These are phyloP conservation scores for Soucietia sequanensis DNA, from an alignment of 805 yeast species.

Conservation along the genomic window DNA sequence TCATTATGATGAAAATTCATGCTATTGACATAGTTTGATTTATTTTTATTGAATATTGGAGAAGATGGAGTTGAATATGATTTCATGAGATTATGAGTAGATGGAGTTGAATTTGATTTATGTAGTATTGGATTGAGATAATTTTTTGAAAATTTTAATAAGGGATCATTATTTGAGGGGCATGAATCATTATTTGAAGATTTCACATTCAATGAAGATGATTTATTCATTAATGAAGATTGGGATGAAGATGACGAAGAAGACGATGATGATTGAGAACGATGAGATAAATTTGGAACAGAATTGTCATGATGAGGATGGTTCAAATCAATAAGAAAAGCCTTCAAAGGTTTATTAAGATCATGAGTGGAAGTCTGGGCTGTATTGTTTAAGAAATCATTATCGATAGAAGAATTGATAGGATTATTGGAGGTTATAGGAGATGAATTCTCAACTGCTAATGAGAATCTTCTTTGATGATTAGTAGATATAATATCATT, in stretches of 20 bases:
- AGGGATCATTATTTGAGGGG: too few relatives aligned
- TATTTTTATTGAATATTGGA: too few relatives aligned
- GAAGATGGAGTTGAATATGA: neutral
- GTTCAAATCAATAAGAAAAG: conserved; percentile 15
- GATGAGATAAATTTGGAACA: neutral
- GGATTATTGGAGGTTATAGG: too few relatives aligned
- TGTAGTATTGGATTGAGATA: too few relatives aligned
- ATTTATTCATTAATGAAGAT: conserved; percentile 1
- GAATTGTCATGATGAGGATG: neutral
- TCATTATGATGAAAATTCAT: too few relatives aligned
- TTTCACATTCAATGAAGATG: too few relatives aligned
- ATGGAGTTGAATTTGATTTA: too few relatives aligned
- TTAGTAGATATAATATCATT: too few relatives aligned
- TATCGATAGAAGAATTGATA: neutral
- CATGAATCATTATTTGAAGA: too few relatives aligned
- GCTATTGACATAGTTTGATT: too few relatives aligned
- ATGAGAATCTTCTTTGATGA: conserved; percentile 12
- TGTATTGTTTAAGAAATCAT: neutral
- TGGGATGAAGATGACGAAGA: conserved; percentile 1
- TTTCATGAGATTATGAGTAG: too few relatives aligned
- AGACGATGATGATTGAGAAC: neutral
- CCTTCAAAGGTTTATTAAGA: conserved; percentile 17
- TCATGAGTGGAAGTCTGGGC: neutral
- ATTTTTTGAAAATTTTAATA: too few relatives aligned
- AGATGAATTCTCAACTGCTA: conserved; percentile 10